These are phyloP conservation scores for Corymbia maculata DNA, from an alignment of 345 rosid species.

Conservation along the genomic window DNA sequence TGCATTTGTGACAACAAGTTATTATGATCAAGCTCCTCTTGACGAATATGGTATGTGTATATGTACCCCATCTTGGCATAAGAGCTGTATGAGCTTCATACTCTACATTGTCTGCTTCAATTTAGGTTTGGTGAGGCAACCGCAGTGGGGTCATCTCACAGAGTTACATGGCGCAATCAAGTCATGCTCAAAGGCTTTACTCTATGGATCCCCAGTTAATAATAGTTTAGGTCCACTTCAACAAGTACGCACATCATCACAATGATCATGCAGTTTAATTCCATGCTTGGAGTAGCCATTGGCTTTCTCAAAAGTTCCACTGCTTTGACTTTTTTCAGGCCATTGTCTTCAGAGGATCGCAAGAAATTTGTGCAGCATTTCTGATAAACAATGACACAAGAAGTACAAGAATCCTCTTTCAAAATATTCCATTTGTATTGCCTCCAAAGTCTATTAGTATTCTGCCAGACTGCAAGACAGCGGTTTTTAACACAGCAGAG, in stretches of 20 bases:
- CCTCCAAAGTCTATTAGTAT: conserved; percentile 62
- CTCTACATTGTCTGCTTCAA: not conserved
- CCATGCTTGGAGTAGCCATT: not conserved
- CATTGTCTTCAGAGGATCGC: conserved; percentile 34
- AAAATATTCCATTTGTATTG: conserved; percentile 33
- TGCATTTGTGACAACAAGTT: conserved; percentile 44
- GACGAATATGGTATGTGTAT: conserved; percentile 66
- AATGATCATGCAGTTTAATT: not conserved
- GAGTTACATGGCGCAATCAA: conserved; percentile 63
- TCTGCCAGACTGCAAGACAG: conserved; percentile 66
- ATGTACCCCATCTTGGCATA: not conserved
- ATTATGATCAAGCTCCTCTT: conserved; percentile 76
- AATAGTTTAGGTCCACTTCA: conserved; percentile 36
- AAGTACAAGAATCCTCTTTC: conserved; percentile 27
- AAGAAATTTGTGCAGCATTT: conserved; percentile 53
- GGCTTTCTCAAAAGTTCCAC: not conserved
- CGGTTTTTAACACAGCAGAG: conserved; percentile 64
- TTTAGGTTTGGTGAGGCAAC: conserved; percentile 54
- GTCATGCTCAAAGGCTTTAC: conserved; percentile 41
- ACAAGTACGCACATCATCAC: conserved; percentile 33
- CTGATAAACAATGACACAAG: conserved; percentile 39
- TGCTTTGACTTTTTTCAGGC: conserved; percentile 30
- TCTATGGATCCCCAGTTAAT: conserved; percentile 25
- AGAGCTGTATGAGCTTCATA: not conserved
- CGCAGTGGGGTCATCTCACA: conserved; percentile 78